These are phyloP conservation scores for Kalanchoe fedtschenkoi DNA, from an alignment of 164 flowering plant genomes.

Conservation along the genomic window DNA sequence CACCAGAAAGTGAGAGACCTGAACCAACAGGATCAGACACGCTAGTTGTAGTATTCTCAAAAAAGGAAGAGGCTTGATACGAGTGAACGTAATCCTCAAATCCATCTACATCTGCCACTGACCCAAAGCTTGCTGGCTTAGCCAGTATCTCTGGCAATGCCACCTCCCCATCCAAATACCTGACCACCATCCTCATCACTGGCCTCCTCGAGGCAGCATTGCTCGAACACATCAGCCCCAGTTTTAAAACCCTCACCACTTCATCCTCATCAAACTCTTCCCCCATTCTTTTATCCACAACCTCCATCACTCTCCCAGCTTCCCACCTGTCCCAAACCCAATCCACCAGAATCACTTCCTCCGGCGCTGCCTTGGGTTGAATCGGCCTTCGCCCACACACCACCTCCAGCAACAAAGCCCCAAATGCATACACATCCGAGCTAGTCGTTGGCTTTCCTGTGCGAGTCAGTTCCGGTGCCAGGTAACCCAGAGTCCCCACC, in stretches of 20 bases:
- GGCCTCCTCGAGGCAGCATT: slow-evolving; percentile 23
- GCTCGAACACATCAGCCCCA: slow-evolving; percentile 46
- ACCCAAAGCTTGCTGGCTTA: slow-evolving; percentile 8
- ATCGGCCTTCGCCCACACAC: slow-evolving; percentile 53
- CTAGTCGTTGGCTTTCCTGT: slow-evolving; percentile 42
- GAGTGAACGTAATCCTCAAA: slow-evolving; percentile 6
- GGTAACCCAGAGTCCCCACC: slow-evolving; percentile 56
- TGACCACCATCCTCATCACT: slow-evolving; percentile 38
- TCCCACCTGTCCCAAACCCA: slow-evolving; percentile 43
- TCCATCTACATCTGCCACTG: not conserved
- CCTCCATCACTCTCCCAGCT: slow-evolving; percentile 25
- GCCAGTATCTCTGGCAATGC: slow-evolving; percentile 16
- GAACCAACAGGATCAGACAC: slow-evolving; percentile 2
- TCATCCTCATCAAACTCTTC: slow-evolving; percentile 25
- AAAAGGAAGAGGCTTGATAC: slow-evolving; percentile 1
- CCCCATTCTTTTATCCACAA: slow-evolving; percentile 27
- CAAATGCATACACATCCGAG: slow-evolving; percentile 53
- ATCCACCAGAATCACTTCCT: slow-evolving; percentile 45
- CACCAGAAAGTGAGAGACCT: not conserved
- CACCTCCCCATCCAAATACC: slow-evolving; percentile 37
- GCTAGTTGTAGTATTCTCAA: not conserved
- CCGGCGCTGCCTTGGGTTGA: slow-evolving; percentile 36
- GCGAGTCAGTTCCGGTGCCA: slow-evolving; percentile 54
- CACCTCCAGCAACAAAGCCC: slow-evolving; percentile 49
- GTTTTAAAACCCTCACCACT: slow-evolving; percentile 25